These are phyloP conservation scores for Globisporangium recalcitrans DNA, from an alignment of 352 stramenopile species.

Conservation along the genomic window DNA sequence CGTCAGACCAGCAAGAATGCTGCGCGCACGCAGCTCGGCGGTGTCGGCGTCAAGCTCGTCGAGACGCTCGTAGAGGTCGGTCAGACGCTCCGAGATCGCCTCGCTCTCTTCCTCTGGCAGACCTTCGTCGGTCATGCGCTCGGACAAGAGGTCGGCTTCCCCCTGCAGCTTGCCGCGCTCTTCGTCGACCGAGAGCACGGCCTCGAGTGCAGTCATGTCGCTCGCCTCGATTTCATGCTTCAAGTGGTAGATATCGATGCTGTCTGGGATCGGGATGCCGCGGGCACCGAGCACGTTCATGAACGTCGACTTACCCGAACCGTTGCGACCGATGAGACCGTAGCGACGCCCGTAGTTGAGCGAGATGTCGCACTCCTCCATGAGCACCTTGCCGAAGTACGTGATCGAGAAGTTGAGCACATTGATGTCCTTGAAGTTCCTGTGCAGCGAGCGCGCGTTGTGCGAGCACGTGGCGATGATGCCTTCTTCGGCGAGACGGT, in stretches of 20 bases:
- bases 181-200: constrained; percentile 94
- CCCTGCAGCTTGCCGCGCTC: constrained; percentile 90
- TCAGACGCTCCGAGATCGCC: constrained; percentile 89
- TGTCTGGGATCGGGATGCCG: constrained; percentile 92
- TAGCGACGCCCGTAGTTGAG: constrained; percentile 98
- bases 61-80: constrained; percentile 92
- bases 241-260: constrained; percentile 96
- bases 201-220: constrained; percentile 93
- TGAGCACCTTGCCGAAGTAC: constrained; percentile 94
- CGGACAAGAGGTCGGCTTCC: constrained; percentile 90
- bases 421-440: constrained; percentile 98
- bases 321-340: constrained; percentile 95
- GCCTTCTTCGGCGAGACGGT: constrained; percentile 89
- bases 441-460: constrained; percentile 87
- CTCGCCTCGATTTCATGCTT: constrained; percentile 95
- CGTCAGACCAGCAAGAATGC: constrained; percentile 94
- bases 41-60: constrained; percentile 94
- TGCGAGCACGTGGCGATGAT: constrained; percentile 96
- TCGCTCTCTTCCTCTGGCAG: constrained; percentile 84
- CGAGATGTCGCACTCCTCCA: constrained; percentile 95
- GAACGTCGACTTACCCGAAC: constrained; percentile 95
- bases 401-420: constrained; percentile 95
- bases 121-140: constrained; percentile 86
- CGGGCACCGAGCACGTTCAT: constrained; percentile 95
- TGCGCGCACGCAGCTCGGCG: constrained; percentile 89